Conservation (phyloP, 2,329 filamentous ascomycete species). For the Colletotrichum agaves region DNA sequence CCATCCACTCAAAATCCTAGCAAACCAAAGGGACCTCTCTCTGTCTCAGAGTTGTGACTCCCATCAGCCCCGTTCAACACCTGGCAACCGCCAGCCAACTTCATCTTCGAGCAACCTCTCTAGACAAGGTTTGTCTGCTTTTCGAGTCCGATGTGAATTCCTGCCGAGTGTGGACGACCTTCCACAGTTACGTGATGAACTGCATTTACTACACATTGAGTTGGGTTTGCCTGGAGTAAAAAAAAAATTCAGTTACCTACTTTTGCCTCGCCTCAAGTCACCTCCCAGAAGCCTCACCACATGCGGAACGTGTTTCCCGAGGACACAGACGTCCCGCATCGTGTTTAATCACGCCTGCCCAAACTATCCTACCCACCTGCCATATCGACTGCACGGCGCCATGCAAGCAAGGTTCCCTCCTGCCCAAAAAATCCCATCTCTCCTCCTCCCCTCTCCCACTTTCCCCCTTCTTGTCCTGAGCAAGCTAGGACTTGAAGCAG, state of each 20-base stretch:
- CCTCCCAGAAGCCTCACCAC: not conserved
- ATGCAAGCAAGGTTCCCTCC: conserved; percentile 27
- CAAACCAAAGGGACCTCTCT: conserved; percentile 1
- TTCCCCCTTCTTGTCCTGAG: conserved; percentile 3
- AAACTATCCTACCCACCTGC: conserved; percentile 20
- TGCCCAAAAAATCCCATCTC: conserved; percentile 23
- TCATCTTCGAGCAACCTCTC: not conserved
- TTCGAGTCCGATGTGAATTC: not conserved
- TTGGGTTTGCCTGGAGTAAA: not conserved
- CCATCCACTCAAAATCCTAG: not conserved
- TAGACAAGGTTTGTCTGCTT: conserved; percentile 2
- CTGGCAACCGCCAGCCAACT: conserved; percentile 28
- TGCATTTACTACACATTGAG: not conserved
- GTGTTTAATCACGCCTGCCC: conserved; percentile 7
- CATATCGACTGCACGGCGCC: conserved; percentile 28
- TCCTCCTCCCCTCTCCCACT: not conserved
- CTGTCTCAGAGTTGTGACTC: conserved; percentile 13
- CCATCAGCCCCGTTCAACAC: conserved; percentile 14
- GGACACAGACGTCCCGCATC: conserved; percentile 27
- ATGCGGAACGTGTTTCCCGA: not conserved
- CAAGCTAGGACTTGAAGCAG: conserved; percentile 19
- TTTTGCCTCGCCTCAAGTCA: not conserved
- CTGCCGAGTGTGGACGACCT: conserved; percentile 1
- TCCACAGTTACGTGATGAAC: conserved; percentile 15
- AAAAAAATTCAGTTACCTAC: not conserved